A percentile compares a stretch with the other conserved stretches of the same genome.
Evolutionary conservation across 139 green algal genomes (phyloP).

Genomic region (Nannochloris sp.): DNA sequence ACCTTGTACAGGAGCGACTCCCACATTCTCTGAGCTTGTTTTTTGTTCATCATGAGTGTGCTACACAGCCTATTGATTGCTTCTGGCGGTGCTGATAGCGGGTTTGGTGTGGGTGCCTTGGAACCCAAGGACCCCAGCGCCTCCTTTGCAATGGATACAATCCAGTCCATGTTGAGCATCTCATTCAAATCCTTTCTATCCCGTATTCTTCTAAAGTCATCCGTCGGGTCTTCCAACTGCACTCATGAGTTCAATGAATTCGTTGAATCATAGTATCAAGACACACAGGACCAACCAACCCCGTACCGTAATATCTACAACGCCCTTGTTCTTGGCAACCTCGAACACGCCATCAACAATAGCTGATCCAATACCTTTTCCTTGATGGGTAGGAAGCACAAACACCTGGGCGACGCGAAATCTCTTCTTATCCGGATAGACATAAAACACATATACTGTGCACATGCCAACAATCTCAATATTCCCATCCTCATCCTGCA

Average conservation of each 20-base stretch:
- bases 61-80: constrained; percentile 9
- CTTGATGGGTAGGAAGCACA: constrained; percentile 69
- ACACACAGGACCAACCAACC: constrained; percentile 19
- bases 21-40: constrained; percentile 18
- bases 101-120: background rate
- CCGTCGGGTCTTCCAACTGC: constrained; percentile 70
- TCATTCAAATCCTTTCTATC: constrained; percentile 60
- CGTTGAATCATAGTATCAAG: background rate
- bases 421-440: constrained; percentile 52
- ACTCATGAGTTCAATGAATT: background rate
- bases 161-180: constrained; percentile 28
- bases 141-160: background rate
- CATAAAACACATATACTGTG: constrained; percentile 77
- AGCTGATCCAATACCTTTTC: constrained; percentile 44
- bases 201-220: constrained; percentile 56
- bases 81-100: constrained; percentile 14
- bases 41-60: constrained; percentile 21
- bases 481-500: constrained; percentile 5
- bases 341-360: constrained; percentile 54
- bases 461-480: constrained; percentile 38
- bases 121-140: background rate
- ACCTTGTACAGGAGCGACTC: constrained; percentile 3
- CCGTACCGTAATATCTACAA: constrained; percentile 38
- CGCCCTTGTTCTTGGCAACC: constrained; percentile 31
- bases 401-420: constrained; percentile 71